Evolutionary conservation across 1,284 basidiomycete genomes (phyloP).

Genomic region (Amylostereum areolatum): DNA sequence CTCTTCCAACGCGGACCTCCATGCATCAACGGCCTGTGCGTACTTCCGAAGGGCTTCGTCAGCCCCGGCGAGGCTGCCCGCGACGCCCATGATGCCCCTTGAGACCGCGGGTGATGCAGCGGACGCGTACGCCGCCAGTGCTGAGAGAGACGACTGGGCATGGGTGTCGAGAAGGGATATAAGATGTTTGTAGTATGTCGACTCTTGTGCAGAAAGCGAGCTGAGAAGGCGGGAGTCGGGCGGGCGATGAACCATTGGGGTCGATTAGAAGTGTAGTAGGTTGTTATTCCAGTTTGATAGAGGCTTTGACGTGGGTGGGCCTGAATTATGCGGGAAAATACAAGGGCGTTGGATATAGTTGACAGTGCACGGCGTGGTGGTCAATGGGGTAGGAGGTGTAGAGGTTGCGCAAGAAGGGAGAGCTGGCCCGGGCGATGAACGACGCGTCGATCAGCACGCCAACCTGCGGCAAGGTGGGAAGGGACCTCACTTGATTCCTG

Average conservation of each 20-base stretch:
- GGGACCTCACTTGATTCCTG: too few relatives aligned
- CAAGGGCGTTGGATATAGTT: too few relatives aligned
- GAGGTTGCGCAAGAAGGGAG: too few relatives aligned
- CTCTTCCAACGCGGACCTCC: slow-evolving; percentile 53
- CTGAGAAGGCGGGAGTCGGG: slow-evolving; percentile 64
- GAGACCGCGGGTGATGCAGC: slow-evolving; percentile 54
- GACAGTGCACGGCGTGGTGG: too few relatives aligned
- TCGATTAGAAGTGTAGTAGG: too few relatives aligned
- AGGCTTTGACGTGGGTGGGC: too few relatives aligned
- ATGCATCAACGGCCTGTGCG: slow-evolving; percentile 52
- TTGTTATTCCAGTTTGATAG: too few relatives aligned
- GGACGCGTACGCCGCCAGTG: slow-evolving; percentile 68
- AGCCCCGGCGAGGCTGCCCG: slow-evolving; percentile 51
- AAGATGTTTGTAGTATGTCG: slow-evolving; percentile 62
- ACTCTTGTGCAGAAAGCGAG: slow-evolving; percentile 63
- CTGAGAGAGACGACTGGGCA: slow-evolving; percentile 56
- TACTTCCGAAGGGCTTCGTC: slow-evolving; percentile 66
- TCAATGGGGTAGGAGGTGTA: too few relatives aligned
- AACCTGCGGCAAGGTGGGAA: too few relatives aligned
- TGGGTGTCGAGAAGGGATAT: slow-evolving; percentile 41
- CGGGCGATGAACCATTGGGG: slow-evolving; percentile 61
- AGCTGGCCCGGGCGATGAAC: too few relatives aligned
- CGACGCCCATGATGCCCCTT: slow-evolving; percentile 50
- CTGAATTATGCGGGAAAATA: too few relatives aligned
- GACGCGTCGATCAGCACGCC: too few relatives aligned